Evolutionary conservation across 169 alveolate species (phyloP), one percentile per base, ranked within the genome.

Genomic region (Plasmodium chabaudi): DNA sequence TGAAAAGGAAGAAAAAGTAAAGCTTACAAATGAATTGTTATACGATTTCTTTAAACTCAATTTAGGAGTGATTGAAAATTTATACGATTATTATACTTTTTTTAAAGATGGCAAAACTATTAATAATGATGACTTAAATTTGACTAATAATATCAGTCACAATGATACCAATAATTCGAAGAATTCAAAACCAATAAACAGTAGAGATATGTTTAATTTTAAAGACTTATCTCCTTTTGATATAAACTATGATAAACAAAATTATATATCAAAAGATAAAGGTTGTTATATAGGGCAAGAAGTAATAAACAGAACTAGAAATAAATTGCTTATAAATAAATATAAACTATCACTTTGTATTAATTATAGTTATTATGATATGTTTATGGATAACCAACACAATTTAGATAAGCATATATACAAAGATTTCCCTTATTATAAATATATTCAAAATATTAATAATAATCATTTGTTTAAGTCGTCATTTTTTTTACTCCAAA

Each of bases 241-340:
- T 46, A 44, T 93, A 77, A 87, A 68, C 39, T 70, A 92, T 68
- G 92, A 92, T 60, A 89, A 73, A 55, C 25, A 87, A 42, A 89
- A 89, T 42, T 92, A 88, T 84, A 51, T 93, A 47, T 25, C 93
- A 5, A 55, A 75, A 23, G 91, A 91, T 72, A 93, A 93, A 73
- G 96, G 96, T 0, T 93, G 96, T 42, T 93, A 92, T 59, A 93
- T 92, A 15, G 96, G 96, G 56, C 96, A 93, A 59, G 96, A 93
- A 60, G 91, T 90, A 15, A 88, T 93, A 79, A 93, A 93, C 67
- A 89, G 95, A 44, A 70, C 89, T 1, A 23, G 88, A 25, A 93
- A 92, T 59, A 87, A 89, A 34, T 89, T 88, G 42, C 77, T 93
- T 72, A 77, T 88, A 63, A 91, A 89, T 59, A 91, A 92, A 61